These are phyloP conservation scores for Ustilago shanxiensis DNA, from an alignment of 1,284 basidiomycete species.

Conservation along the genomic window DNA sequence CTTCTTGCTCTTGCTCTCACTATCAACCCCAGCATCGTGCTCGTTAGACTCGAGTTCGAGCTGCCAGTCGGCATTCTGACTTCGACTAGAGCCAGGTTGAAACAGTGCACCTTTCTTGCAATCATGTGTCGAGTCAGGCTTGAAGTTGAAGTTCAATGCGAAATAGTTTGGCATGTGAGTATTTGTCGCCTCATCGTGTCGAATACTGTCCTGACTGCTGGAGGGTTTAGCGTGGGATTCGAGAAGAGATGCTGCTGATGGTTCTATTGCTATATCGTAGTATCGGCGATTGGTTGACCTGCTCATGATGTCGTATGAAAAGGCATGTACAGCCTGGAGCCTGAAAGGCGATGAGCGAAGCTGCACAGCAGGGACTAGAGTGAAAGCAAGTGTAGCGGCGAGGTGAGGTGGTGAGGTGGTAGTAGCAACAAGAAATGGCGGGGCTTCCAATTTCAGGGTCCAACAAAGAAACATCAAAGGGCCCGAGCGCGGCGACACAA, in stretches of 20 bases:
- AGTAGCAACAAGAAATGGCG: background rate
- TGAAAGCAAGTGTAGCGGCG: background rate
- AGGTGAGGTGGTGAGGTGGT: background rate
- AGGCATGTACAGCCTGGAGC: too few relatives aligned
- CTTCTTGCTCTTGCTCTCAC: slow-evolving; percentile 1
- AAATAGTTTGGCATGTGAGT: slow-evolving; percentile 21
- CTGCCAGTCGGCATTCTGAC: slow-evolving; percentile 36
- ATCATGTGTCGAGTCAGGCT: slow-evolving; percentile 42
- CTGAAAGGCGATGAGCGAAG: too few relatives aligned
- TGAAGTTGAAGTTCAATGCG: slow-evolving; percentile 51
- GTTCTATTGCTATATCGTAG: slow-evolving; percentile 30
- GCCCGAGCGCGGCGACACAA: slow-evolving; percentile 13
- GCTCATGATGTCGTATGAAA: slow-evolving; percentile 28
- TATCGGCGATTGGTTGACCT: slow-evolving; percentile 11
- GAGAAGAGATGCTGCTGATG: slow-evolving; percentile 23
- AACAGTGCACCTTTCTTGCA: slow-evolving; percentile 37
- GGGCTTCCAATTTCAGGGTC: slow-evolving; percentile 21
- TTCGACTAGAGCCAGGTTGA: slow-evolving; percentile 15
- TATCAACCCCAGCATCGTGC: background rate
- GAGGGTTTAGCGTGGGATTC: slow-evolving; percentile 1
- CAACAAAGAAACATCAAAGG: slow-evolving; percentile 4
- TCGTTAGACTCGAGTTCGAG: slow-evolving; percentile 41
- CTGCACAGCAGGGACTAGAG: background rate
- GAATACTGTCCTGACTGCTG: background rate
- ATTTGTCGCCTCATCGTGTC: too few relatives aligned